Base-by-base conservation (phyloP, 176 grass and related monocot genomes). In the Lolium multiflorum region DNA sequence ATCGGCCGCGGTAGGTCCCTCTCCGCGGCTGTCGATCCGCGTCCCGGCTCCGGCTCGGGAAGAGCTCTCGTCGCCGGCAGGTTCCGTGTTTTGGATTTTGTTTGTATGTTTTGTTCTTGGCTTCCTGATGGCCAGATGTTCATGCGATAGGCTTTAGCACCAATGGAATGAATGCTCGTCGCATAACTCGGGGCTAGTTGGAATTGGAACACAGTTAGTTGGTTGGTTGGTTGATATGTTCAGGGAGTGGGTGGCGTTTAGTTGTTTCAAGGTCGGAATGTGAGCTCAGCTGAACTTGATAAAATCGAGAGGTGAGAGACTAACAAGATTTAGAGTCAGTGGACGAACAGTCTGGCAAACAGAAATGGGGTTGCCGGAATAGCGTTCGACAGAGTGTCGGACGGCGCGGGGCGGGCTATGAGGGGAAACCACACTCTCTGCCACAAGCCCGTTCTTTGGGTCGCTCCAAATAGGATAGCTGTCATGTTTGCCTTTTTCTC, bases 11-110 rank as follows among this genome's bases (percentile, higher is more conserved):
- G 14, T 1, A 50, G 48, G 10, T 55, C 20, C 60, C 72, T 35
- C 61, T 25, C 31, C 35, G 13, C 46, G 37, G 21, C 81, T 35
- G 39, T 35, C 46, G 64, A 11, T 84, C 21, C 16, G 50, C 6
- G 9, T 60, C 72, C 28, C 5, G 7, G 4, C 41, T 44, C 31
- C 41, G 41, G 41, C 41, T 44, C 52, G 44, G 41, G 38, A 21
- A 7, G 79, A 71, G 55, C 16, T 58, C 61, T 88, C n/a, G 7
- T 84, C 55, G 16, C 64, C 39, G 65, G 76, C 65, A 10, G 21
- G 44, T 60, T 35, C 31, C 31, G 31, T 35, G 31, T n/a, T n/a
- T n/a, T n/a, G n/a, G n/a, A 21, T 81, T 86, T 6, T 58, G 60
- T 62, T 31, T n/a, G 37, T 46, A 28, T 47, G 51, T 14, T 46